A percentile compares a stretch with the other conserved stretches of the same genome.
These are phyloP conservation scores for Arbutus unedo DNA, from an alignment of 148 eudicot genomes.

Conservation along the genomic window DNA sequence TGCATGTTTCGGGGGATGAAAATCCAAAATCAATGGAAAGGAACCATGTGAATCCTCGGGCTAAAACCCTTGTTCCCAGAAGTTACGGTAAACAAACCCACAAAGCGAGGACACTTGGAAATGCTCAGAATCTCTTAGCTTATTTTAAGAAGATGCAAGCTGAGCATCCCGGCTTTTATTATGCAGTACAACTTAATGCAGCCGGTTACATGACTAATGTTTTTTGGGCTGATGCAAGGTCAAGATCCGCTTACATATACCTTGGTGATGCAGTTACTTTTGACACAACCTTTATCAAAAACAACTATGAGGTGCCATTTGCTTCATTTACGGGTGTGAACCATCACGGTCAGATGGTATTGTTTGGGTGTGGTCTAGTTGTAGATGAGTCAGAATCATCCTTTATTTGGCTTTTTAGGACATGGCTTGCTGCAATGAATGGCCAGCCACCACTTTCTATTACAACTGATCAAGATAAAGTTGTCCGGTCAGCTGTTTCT, in stretches of 20 bases:
- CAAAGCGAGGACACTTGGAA: slow-evolving; percentile 58
- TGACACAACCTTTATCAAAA: slow-evolving; percentile 59
- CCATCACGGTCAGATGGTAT: slow-evolving; percentile 80
- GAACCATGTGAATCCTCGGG: slow-evolving; percentile 17
- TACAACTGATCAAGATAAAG: slow-evolving; percentile 61
- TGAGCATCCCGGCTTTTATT: slow-evolving; percentile 88
- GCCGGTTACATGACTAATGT: slow-evolving; percentile 76
- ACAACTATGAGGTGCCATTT: slow-evolving; percentile 70
- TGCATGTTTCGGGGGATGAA: slow-evolving; percentile 55
- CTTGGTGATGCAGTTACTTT: slow-evolving; percentile 79
- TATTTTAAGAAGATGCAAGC: slow-evolving; percentile 93
- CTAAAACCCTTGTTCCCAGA: slow-evolving; percentile 6
- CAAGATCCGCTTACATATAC: slow-evolving; percentile 73
- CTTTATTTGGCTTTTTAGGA: slow-evolving; percentile 71
- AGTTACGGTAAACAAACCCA: background rate
- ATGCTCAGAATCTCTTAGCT: slow-evolving; percentile 85
- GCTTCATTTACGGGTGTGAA: slow-evolving; percentile 85
- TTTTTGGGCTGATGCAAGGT: slow-evolving; percentile 93
- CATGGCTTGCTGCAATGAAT: slow-evolving; percentile 86
- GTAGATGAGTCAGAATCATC: slow-evolving; percentile 89
- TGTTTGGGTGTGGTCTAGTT: slow-evolving; percentile 83
- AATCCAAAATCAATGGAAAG: slow-evolving; percentile 35
- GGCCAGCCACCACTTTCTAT: slow-evolving; percentile 65
- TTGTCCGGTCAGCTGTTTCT: slow-evolving; percentile 53
- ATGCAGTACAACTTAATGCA: slow-evolving; percentile 86